These are phyloP conservation scores for Protea cynaroides DNA, from an alignment of 164 flowering plant genomes.

Conservation along the genomic window DNA sequence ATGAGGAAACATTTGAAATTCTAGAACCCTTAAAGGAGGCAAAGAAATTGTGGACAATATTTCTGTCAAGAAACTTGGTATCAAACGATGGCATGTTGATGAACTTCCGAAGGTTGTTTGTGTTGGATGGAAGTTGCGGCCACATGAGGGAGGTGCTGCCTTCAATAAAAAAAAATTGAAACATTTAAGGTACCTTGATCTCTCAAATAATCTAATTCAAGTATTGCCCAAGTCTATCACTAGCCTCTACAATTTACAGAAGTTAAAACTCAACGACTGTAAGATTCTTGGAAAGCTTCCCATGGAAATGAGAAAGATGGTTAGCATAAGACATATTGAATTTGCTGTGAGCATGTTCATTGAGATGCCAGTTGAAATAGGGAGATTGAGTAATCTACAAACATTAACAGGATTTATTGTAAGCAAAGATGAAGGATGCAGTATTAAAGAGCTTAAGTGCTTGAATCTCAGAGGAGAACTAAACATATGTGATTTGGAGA, in stretches of 20 bases:
- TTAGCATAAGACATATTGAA: background rate
- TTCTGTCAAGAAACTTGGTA: too few species aligned
- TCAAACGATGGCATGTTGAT: too few species aligned
- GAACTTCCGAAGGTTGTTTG: background rate
- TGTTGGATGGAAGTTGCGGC: background rate
- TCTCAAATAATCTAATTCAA: background rate
- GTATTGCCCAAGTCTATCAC: conserved; percentile 2
- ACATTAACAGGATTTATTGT: background rate
- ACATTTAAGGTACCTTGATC: conserved; percentile 6
- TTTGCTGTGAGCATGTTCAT: background rate
- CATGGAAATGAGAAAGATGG: background rate
- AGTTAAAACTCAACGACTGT: background rate
- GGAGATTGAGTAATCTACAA: background rate
- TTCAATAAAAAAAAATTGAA: conserved; percentile 1
- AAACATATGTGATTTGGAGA: background rate
- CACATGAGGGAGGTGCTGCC: background rate
- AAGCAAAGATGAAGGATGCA: background rate
- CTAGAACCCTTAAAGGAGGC: background rate
- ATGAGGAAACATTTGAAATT: background rate
- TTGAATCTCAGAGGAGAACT: background rate
- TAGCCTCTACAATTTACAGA: background rate
- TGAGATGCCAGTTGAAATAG: background rate
- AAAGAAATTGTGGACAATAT: background rate
- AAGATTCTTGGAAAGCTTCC: background rate
- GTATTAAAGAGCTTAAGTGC: background rate